Conservation (phyloP, 768 basidiomycete species). For the Panus rudis region DNA sequence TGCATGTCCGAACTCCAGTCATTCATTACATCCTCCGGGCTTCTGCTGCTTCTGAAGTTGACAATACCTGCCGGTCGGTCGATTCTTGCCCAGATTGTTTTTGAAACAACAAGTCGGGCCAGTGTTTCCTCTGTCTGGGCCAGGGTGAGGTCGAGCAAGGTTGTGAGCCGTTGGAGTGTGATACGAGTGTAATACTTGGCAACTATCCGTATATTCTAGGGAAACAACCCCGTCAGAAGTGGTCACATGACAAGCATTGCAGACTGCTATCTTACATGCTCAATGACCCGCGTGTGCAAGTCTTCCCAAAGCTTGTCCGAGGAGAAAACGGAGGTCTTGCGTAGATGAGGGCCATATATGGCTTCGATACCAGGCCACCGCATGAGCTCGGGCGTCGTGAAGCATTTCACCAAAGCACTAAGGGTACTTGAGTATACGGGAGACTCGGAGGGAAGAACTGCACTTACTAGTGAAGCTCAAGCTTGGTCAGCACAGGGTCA, state of each 20-base stretch:
- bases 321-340: conserved; percentile 75
- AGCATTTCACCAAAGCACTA: conserved; percentile 92
- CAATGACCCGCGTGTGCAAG: conserved; percentile 90
- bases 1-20: conserved; percentile 98
- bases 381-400: conserved; percentile 89
- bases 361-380: conserved; percentile 91
- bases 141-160: conserved; percentile 77
- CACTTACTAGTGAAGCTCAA: conserved; percentile 78
- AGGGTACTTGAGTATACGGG: conserved; percentile 9
- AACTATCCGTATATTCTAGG: conserved; percentile 91
- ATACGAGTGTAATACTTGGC: conserved; percentile 94
- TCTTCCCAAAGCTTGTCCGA: conserved; percentile 86
- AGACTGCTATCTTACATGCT: conserved; percentile 63
- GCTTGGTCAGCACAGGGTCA: conserved; percentile 72
- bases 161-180: conserved; percentile 71
- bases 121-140: conserved; percentile 85
- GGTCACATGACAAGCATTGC: neutral
- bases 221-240: neutral
- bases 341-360: conserved; percentile 80
- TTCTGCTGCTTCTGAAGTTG: conserved; percentile 76
- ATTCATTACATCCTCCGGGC: conserved; percentile 91
- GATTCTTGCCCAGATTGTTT: conserved; percentile 88
- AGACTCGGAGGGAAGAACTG: conserved; percentile 4
- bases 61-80: conserved; percentile 90
- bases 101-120: conserved; percentile 83